A percentile compares a stretch with the other conserved stretches of the same genome.
Evolutionary conservation across 192 early-diverging fungal species (phyloP).

Genomic region (Coemansia sp.): DNA sequence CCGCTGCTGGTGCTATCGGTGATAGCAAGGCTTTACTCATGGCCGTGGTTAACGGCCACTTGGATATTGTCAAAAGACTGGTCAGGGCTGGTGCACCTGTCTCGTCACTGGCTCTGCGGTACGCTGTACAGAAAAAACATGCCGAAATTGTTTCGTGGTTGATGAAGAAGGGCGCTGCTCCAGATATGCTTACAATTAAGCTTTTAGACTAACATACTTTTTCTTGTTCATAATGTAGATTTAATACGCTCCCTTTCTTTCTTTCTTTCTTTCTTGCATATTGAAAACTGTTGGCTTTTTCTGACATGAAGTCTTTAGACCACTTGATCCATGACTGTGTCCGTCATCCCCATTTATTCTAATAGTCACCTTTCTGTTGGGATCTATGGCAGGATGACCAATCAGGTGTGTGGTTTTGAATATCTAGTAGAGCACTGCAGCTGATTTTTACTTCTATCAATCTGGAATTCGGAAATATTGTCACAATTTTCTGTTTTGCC

Average conservation of each 20-base stretch:
- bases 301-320: too few relatives aligned
- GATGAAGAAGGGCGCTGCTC: constrained; percentile 44
- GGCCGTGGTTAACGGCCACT: constrained; percentile 49
- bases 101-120: constrained; percentile 42
- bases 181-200: constrained; percentile 52
- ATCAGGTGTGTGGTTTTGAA: too few relatives aligned
- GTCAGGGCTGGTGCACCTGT: constrained; percentile 47
- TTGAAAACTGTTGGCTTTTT: too few relatives aligned
- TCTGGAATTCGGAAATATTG: too few relatives aligned
- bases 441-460: too few relatives aligned
- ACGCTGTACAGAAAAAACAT: constrained; percentile 51
- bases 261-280: too few relatives aligned
- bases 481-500: too few relatives aligned
- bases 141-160: constrained; percentile 25
- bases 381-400: too few relatives aligned
- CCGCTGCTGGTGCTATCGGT: constrained; percentile 12
- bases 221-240: neutral
- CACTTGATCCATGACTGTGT: too few relatives aligned
- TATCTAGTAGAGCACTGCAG: too few relatives aligned
- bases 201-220: constrained; percentile 17
- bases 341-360: too few relatives aligned
- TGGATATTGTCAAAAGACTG: constrained; percentile 37
- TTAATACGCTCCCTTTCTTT: neutral
- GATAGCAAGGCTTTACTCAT: constrained; percentile 51
- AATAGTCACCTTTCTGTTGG: too few relatives aligned